Evolutionary conservation across 768 basidiomycete species (phyloP).

Genomic region (Naganishia vaughanmartiniae): DNA sequence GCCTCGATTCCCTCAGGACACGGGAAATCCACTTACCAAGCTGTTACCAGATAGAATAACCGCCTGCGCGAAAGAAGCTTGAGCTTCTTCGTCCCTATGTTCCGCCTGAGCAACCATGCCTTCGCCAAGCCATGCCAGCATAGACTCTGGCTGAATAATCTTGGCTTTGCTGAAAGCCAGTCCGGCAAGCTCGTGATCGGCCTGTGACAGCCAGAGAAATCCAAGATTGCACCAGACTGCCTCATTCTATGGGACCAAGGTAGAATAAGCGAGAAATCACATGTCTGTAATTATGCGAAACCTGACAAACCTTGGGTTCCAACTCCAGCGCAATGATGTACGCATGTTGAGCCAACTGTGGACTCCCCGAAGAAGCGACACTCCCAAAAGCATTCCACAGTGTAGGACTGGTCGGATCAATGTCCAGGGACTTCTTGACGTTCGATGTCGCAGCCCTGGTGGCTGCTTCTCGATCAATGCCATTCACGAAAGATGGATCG

Average conservation of each 20-base stretch:
- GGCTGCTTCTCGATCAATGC: slow-evolving; percentile 13
- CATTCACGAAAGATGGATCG: neutral
- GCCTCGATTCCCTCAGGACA: neutral
- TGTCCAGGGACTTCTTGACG: slow-evolving; percentile 69
- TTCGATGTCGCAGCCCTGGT: slow-evolving; percentile 46
- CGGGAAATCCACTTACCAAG: slow-evolving; percentile 40
- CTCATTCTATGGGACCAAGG: slow-evolving; percentile 59
- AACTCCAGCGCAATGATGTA: slow-evolving; percentile 84
- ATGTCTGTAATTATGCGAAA: slow-evolving; percentile 1
- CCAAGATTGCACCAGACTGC: slow-evolving; percentile 83
- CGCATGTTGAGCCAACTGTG: slow-evolving; percentile 81
- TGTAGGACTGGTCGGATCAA: slow-evolving; percentile 66
- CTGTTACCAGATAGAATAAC: slow-evolving; percentile 50
- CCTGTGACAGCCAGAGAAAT: slow-evolving; percentile 74
- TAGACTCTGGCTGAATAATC: slow-evolving; percentile 84
- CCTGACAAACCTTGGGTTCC: slow-evolving; percentile 67
- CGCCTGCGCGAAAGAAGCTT: slow-evolving; percentile 57
- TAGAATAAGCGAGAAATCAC: slow-evolving; percentile 16
- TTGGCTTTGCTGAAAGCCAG: slow-evolving; percentile 84
- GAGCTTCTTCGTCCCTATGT: slow-evolving; percentile 61
- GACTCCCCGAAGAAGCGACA: slow-evolving; percentile 64
- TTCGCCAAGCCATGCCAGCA: slow-evolving; percentile 86
- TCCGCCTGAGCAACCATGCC: slow-evolving; percentile 48
- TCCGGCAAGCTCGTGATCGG: slow-evolving; percentile 76
- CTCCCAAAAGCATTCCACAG: slow-evolving; percentile 84